Conservation (phyloP, 352 stramenopile species). For the Globisporangium ultimum region DNA sequence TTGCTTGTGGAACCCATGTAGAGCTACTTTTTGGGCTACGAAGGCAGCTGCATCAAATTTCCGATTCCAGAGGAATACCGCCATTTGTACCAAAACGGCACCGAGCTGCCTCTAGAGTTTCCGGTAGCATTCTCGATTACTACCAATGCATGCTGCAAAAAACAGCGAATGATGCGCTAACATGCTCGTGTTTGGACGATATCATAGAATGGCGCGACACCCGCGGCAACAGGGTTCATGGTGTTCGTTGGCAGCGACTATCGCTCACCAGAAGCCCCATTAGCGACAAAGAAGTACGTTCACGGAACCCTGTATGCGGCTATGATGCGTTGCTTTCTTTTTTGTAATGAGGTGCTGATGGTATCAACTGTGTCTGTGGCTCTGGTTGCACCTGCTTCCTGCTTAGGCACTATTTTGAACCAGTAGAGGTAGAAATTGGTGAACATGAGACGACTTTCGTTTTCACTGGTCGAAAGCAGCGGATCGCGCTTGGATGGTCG, state of each 20-base stretch:
- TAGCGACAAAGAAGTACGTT: conserved; percentile 47
- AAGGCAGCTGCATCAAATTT: conserved; percentile 71
- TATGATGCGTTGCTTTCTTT: not conserved
- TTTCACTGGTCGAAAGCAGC: conserved; percentile 64
- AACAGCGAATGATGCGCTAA: no score
- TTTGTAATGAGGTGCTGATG: not conserved
- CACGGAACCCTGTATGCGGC: not conserved
- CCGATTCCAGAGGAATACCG: conserved; percentile 72
- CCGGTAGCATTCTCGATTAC: conserved; percentile 31
- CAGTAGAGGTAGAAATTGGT: conserved; percentile 50
- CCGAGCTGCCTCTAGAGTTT: conserved; percentile 77
- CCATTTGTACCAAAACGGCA: conserved; percentile 73
- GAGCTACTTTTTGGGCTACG: conserved; percentile 74
- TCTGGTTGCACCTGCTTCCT: not conserved
- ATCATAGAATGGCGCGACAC: conserved; percentile 67
- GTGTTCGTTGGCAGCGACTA: conserved; percentile 63
- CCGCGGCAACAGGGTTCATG: conserved; percentile 62
- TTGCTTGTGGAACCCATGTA: conserved; percentile 10
- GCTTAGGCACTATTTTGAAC: conserved; percentile 70
- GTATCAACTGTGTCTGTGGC: not conserved
- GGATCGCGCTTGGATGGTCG: conserved; percentile 71
- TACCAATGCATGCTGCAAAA: not conserved
- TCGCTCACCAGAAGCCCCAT: conserved; percentile 27
- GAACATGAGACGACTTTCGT: conserved; percentile 34
- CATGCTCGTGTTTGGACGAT: not conserved